Percentiles rank a stretch among this genome's conserved stretches.
Conservation (phyloP, 163 green algal genomes). For the Trebouxiophyceae sp. region DNA sequence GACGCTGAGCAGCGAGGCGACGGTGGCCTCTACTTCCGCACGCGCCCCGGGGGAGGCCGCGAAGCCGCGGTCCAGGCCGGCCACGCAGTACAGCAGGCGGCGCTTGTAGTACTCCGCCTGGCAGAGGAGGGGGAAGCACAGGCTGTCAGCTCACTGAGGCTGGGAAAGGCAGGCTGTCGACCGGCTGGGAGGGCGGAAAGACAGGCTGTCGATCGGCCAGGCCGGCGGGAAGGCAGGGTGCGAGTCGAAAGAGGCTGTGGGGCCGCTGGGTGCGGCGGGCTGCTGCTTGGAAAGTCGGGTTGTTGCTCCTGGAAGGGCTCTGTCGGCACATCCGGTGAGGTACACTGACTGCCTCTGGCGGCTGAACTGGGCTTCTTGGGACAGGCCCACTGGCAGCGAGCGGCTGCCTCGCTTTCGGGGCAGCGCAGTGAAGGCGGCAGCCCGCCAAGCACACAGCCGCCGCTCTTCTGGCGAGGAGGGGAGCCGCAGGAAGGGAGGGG, state of each 20-base stretch:
- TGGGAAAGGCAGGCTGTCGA: neutral
- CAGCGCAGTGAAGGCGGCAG: neutral
- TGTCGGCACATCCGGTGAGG: too few species aligned
- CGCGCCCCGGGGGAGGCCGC: slow-evolving; percentile 11
- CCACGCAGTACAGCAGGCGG: slow-evolving; percentile 20
- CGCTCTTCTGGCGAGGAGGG: neutral
- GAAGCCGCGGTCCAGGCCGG: slow-evolving; percentile 29
- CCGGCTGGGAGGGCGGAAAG: neutral
- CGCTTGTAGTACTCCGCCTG: slow-evolving; percentile 19
- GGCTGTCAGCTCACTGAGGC: neutral
- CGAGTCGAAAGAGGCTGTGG: neutral
- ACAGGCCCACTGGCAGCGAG: too few species aligned
- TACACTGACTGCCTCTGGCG: too few species aligned
- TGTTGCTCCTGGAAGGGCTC: too few species aligned
- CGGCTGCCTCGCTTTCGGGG: neutral
- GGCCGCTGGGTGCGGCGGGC: neutral
- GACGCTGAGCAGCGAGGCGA: slow-evolving; percentile 5
- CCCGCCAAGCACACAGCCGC: neutral
- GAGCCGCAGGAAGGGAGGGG: neutral
- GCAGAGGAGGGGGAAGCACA: neutral
- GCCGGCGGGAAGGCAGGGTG: neutral
- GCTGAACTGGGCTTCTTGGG: too few species aligned
- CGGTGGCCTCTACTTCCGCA: slow-evolving; percentile 12
- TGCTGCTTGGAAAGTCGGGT: too few species aligned
- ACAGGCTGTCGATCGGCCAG: neutral